Conservation (phyloP, 345 rosid genomes). For the Bretschneidera sinensis region DNA sequence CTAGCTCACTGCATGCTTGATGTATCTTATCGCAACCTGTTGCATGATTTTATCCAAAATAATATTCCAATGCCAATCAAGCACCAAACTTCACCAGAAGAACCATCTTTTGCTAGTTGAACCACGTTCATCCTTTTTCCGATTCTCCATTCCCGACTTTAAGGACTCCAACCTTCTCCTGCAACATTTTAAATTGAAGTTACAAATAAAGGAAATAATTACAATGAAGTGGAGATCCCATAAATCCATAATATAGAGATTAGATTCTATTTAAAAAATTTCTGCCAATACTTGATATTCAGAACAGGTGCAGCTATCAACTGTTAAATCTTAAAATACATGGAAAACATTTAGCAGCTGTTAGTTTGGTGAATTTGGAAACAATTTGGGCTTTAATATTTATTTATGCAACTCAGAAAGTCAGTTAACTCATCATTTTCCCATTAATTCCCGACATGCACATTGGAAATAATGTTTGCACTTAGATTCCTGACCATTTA, state of each 20-base stretch:
- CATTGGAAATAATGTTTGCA: too few relatives aligned
- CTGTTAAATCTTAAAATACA: too few relatives aligned
- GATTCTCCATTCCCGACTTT: slow-evolving; percentile 61
- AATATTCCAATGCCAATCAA: too few relatives aligned
- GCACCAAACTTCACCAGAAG: slow-evolving; percentile 46
- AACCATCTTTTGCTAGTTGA: slow-evolving; percentile 53
- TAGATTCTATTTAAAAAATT: background rate
- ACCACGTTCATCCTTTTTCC: slow-evolving; percentile 38
- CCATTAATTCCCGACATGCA: too few relatives aligned
- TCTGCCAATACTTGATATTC: background rate
- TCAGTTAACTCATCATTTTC: too few relatives aligned
- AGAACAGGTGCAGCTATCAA: background rate
- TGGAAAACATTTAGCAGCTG: too few relatives aligned
- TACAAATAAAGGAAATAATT: background rate
- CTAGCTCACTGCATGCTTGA: too few relatives aligned
- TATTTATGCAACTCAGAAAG: background rate
- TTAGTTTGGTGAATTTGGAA: background rate
- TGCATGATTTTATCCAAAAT: too few relatives aligned
- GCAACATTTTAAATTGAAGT: slow-evolving; percentile 12
- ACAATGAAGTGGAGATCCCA: too few relatives aligned
- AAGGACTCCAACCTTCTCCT: slow-evolving; percentile 65
- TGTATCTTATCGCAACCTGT: too few relatives aligned
- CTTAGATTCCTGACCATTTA: background rate
- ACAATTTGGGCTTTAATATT: too few relatives aligned
- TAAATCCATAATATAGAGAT: background rate